Evolutionary conservation across 495 filamentous ascomycete genomes (phyloP).

Genomic region (Schizothecium vesticola): DNA sequence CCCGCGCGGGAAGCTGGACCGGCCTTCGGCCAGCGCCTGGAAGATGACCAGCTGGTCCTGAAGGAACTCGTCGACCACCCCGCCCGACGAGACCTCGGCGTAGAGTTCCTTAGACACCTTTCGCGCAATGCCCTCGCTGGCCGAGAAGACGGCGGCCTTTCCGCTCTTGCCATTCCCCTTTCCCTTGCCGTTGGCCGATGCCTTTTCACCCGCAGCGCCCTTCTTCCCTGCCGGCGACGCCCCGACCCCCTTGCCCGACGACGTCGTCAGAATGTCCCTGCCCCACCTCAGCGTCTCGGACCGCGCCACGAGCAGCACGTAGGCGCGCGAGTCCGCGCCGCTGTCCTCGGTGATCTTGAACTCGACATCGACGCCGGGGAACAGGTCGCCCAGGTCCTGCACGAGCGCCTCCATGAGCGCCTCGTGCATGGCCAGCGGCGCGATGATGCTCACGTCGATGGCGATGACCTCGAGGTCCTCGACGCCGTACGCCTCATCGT

Average conservation of each 20-base stretch:
- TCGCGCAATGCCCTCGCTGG: constrained; percentile 37
- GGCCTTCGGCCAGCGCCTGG: constrained; percentile 63
- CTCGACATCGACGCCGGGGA: constrained; percentile 43
- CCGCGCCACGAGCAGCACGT: constrained; percentile 67
- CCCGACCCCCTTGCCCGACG: constrained; percentile 42
- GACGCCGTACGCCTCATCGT: background rate
- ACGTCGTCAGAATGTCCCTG: constrained; percentile 57
- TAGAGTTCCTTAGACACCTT: constrained; percentile 55
- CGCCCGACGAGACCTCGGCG: constrained; percentile 49
- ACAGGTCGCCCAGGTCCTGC: constrained; percentile 31
- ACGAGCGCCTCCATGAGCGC: constrained; percentile 33
- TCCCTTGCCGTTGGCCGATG: constrained; percentile 35
- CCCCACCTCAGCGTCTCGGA: constrained; percentile 60
- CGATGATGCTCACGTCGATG: constrained; percentile 56
- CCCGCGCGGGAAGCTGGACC: constrained; percentile 35
- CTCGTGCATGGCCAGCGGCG: constrained; percentile 43
- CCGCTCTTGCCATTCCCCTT: constrained; percentile 4
- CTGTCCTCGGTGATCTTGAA: constrained; percentile 55
- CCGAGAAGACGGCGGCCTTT: constrained; percentile 11
- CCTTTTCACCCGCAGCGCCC: constrained; percentile 21
- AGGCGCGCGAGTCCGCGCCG: constrained; percentile 55
- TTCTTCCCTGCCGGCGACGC: constrained; percentile 19
- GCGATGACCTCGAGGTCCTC: constrained; percentile 40
- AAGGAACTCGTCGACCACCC: constrained; percentile 63
- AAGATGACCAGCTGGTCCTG: constrained; percentile 80